These are phyloP conservation scores for Pseudocercospora macadamiae DNA, from an alignment of 2,329 filamentous ascomycete genomes.

Conservation along the genomic window DNA sequence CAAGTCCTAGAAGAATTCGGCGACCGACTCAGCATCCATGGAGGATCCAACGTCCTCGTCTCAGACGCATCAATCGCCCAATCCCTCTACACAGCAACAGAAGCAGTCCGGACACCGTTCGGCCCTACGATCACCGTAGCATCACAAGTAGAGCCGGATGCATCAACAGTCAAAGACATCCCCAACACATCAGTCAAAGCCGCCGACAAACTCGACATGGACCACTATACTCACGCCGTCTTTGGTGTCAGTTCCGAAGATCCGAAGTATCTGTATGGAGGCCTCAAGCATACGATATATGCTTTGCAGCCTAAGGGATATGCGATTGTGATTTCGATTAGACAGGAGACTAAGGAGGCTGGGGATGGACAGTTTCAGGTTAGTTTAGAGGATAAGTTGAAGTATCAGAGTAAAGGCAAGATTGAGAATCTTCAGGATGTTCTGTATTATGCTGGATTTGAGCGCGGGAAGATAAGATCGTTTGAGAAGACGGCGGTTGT, in stretches of 20 bases:
- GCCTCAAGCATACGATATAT: conserved; percentile 31
- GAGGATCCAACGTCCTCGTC: conserved; percentile 28
- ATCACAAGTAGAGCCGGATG: conserved; percentile 19
- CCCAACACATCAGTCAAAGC: conserved; percentile 23
- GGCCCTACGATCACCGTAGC: conserved; percentile 32
- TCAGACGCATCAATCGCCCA: conserved; percentile 27
- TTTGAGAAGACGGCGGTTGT: conserved; percentile 28
- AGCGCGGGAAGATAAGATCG: conserved; percentile 31
- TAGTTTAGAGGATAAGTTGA: conserved; percentile 31
- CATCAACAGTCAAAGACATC: conserved; percentile 12
- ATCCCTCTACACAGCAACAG: conserved; percentile 24
- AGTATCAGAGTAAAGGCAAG: conserved; percentile 30
- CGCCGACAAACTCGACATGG: conserved; percentile 28
- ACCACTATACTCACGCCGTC: conserved; percentile 32
- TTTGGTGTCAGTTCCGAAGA: conserved; percentile 30
- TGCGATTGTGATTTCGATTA: conserved; percentile 30
- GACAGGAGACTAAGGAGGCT: conserved; percentile 23
- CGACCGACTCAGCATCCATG: conserved; percentile 26
- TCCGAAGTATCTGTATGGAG: conserved; percentile 30
- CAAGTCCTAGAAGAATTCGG: conserved; percentile 26
- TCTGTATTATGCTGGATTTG: conserved; percentile 33
- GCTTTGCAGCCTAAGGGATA: conserved; percentile 33
- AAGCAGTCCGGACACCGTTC: conserved; percentile 29
- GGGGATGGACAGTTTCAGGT: conserved; percentile 24
- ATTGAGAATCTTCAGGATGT: conserved; percentile 29